Base-by-base conservation (phyloP, 2,329 filamentous ascomycete genomes). In the Sclerotinia nivalis region DNA sequence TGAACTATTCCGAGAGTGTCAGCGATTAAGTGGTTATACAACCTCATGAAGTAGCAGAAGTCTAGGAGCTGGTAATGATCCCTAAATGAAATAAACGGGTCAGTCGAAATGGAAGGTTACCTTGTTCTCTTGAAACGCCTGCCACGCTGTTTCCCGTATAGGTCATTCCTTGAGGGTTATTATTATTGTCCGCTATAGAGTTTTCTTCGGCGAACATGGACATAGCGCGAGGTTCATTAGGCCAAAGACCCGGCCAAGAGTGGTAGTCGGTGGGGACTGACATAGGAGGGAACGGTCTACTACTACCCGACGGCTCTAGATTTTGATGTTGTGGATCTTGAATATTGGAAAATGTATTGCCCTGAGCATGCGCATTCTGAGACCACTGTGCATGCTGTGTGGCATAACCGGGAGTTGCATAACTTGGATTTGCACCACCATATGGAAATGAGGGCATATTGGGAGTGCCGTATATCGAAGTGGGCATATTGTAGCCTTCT, bases 211-310 rank as follows among this genome's bases (percentile, higher is more conserved):
- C 22, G 25, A 25, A 49, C 10, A 18, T 22, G 37, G 67, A 13
- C 31, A 37, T 40, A 52, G 31, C 22, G 9, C 22, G 31, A 62
- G 28, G 18, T 7, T 62, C 37, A 55, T 56, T 45, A 49, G 45
- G 40, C 52, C 22, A 59, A 15, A 18, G 54, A 34, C 54, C 31
- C 28, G 40, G 8, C 66, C 66, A 68, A 31, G 66, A 37, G 47
- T 37, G 31, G 31, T 60, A 52, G 4, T 61, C 55, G 43, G 28
- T 12, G 10, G 34, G 49, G 20, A n/a, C 31, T 40, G 58, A 45
- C 40, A 69, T 55, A 37, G 67, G 49, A 56, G 49, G 66, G 56
- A 45, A 54, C 8, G 58, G 58, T 25, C 34, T 45, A 25, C 25
- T 54, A 25, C 25, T 34, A 47, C 28, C 10, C 22, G 37, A 5